A percentile compares a stretch with the other conserved stretches of the same genome.
Conservation (phyloP, 441 rosid genomes). For the Dalechampia spathulata region DNA sequence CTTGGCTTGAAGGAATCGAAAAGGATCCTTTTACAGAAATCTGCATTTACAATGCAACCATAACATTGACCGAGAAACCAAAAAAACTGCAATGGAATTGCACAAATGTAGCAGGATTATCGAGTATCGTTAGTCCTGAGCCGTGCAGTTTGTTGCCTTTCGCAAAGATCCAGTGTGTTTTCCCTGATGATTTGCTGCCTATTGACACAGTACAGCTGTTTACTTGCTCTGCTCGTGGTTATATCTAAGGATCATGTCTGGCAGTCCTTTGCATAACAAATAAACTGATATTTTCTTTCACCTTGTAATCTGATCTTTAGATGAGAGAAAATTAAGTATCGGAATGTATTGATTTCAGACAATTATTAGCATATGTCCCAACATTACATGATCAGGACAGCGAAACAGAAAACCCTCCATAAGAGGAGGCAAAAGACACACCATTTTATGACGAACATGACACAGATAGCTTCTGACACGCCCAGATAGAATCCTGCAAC, state of each 20-base stretch:
- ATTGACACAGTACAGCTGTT: constrained; percentile 38
- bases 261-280: background rate
- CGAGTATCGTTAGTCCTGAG: constrained; percentile 43
- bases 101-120: constrained; percentile 43
- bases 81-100: constrained; percentile 59
- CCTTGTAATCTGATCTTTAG: too few relatives aligned
- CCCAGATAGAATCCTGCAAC: too few relatives aligned
- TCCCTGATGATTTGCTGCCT: constrained; percentile 44
- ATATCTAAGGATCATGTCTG: background rate
- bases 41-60: constrained; percentile 58
- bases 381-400: too few relatives aligned
- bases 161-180: constrained; percentile 32
- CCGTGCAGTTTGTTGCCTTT: constrained; percentile 38
- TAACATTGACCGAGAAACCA: constrained; percentile 34
- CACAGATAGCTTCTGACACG: too few relatives aligned
- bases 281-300: too few relatives aligned
- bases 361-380: too few relatives aligned
- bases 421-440: too few relatives aligned
- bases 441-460: too few relatives aligned
- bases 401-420: too few relatives aligned
- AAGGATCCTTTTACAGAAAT: constrained; percentile 44
- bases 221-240: constrained; percentile 21
- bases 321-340: too few relatives aligned
- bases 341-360: too few relatives aligned
- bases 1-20: constrained; percentile 38